phyloP scores from a whole-genome alignment of 1,284 basidiomycete species.

The Wolfiporia cocos region DNA sequence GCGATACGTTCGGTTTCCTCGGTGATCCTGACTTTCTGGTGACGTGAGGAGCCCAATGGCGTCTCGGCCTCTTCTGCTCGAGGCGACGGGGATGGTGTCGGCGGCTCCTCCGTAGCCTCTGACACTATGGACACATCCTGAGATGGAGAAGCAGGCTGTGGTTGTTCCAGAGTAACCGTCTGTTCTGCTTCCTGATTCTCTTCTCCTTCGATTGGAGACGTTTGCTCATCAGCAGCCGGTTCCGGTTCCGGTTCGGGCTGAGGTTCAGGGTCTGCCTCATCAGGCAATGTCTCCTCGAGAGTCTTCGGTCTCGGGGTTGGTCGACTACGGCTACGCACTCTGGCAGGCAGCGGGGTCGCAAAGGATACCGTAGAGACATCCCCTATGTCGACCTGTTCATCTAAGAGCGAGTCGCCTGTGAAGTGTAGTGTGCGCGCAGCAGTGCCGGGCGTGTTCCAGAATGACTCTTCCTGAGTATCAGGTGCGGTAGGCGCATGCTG shows the following conservation, averaged over 20 bases:
- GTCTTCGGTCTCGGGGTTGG: neutral
- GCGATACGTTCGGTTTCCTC: conserved; percentile 55
- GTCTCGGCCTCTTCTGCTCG: conserved; percentile 6
- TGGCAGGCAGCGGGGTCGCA: conserved; percentile 34
- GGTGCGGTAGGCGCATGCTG: conserved; percentile 18
- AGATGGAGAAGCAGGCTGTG: no score
- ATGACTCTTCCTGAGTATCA: conserved; percentile 41
- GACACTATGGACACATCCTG: no score
- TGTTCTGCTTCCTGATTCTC: no score
- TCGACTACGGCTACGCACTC: neutral
- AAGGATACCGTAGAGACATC: conserved; percentile 49
- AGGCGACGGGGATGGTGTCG: conserved; percentile 7
- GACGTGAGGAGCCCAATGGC: conserved; percentile 16
- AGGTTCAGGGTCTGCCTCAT: no score
- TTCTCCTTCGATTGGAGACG: no score
- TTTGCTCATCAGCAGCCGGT: conserved; percentile 2
- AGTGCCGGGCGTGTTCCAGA: conserved; percentile 55
- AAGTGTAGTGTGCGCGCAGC: conserved; percentile 53
- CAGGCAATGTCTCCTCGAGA: no score
- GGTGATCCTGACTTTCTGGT: conserved; percentile 37
- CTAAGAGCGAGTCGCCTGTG: conserved; percentile 49
- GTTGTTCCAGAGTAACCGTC: conserved; percentile 2
- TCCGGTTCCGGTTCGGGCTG: neutral
- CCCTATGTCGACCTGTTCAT: conserved; percentile 55
- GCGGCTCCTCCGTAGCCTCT: no score